Evolutionary conservation across 805 yeast genomes (phyloP).

Genomic region (Middelhovenomyces tepae): DNA sequence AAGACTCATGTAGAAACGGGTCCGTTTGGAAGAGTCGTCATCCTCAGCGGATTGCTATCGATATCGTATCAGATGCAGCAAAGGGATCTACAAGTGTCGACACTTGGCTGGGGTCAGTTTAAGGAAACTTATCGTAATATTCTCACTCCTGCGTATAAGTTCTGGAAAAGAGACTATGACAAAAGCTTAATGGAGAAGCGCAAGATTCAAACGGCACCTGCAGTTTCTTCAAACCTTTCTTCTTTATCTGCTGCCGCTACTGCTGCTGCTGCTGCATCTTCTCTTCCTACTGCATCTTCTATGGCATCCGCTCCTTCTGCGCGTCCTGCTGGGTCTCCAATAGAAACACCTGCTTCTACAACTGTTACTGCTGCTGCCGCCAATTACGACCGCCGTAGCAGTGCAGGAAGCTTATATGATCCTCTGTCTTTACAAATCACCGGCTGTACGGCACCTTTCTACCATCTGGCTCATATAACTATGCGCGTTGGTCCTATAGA

Average conservation of each 20-base stretch:
- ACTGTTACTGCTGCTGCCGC: too few species aligned
- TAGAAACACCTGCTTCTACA: too few species aligned
- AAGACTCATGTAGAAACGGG: conserved; percentile 40
- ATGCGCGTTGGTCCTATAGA: conserved; percentile 70
- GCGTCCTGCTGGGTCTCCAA: conserved; percentile 1
- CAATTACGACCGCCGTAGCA: too few species aligned
- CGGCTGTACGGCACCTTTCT: conserved; percentile 56
- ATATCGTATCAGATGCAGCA: conserved; percentile 68
- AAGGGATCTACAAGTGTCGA: conserved; percentile 50
- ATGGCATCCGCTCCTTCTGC: conserved; percentile 6
- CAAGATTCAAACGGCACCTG: too few species aligned
- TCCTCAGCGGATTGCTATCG: conserved; percentile 58
- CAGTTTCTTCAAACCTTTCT: too few species aligned
- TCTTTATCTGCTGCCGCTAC: background rate
- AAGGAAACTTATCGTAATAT: conserved; percentile 61
- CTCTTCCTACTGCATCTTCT: conserved; percentile 11
- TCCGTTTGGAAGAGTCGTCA: conserved; percentile 56
- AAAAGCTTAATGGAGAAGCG: conserved; percentile 7
- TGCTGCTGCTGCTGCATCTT: conserved; percentile 1
- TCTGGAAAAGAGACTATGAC: conserved; percentile 40
- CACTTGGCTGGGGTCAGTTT: conserved; percentile 34
- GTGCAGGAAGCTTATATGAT: conserved; percentile 30
- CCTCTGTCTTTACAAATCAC: conserved; percentile 1
- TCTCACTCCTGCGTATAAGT: conserved; percentile 59
- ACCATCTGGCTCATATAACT: conserved; percentile 65